Conservation (phyloP, 768 basidiomycete genomes). For the Hemileccinum rubropunctum region DNA sequence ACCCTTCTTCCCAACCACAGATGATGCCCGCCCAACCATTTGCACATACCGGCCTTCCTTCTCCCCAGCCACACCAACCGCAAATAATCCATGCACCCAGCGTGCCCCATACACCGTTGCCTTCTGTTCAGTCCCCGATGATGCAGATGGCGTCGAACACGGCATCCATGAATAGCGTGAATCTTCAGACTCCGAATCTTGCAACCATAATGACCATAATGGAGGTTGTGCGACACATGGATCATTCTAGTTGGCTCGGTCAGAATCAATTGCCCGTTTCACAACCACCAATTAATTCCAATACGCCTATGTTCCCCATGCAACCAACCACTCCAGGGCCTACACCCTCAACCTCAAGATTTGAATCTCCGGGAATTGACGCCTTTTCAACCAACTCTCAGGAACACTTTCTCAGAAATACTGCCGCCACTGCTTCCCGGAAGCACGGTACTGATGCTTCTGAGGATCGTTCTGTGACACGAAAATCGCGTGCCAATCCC, state of each 20-base stretch:
- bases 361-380: not conserved
- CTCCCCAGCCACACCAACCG: conserved; percentile 21
- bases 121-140: conserved; percentile 16
- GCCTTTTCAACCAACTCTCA: conserved; percentile 4
- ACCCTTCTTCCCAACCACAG: conserved; percentile 19
- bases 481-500: conserved; percentile 4
- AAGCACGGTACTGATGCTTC: conserved; percentile 4
- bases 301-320: not conserved
- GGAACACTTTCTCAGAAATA: not conserved
- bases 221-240: conserved; percentile 31
- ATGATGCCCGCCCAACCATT: conserved; percentile 16
- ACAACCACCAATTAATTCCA: conserved; percentile 14
- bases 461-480: conserved; percentile 7
- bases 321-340: conserved; percentile 3
- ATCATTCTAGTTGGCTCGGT: conserved; percentile 18
- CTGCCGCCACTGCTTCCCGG: conserved; percentile 1
- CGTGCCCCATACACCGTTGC: conserved; percentile 9
- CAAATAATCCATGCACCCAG: conserved; percentile 9
- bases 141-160: conserved; percentile 12
- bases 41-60: conserved; percentile 13
- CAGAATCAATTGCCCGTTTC: conserved; percentile 16
- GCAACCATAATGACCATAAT: conserved; percentile 31
- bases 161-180: conserved; percentile 8
- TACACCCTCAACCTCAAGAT: not conserved
- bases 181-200: conserved; percentile 18